Base-by-base conservation (phyloP, 257 asterid genomes). In the Solanum okadae region DNA sequence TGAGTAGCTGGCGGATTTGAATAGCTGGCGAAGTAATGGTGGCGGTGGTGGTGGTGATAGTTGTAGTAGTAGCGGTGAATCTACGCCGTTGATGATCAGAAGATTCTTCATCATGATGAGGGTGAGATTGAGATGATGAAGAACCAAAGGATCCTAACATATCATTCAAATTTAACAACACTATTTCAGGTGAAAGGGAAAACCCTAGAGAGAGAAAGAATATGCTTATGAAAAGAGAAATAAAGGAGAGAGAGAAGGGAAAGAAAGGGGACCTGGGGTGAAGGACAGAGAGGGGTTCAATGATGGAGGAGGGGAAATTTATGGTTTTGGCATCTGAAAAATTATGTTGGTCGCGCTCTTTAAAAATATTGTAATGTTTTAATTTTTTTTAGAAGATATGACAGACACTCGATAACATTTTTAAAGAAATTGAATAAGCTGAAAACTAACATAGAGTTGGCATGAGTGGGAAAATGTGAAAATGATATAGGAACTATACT, bases 131-230 rank as follows among this genome's bases (percentile, higher is more conserved):
- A 18, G 95, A 92, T 29, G 91, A 93, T 25, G 91, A 93, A 6
- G 98, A 93, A 86, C 98, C 95, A 84, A 95, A 95, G 84, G 99
- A 96, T 10, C 98, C 98, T 83, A 96, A 90, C 99, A 96, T 93
- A 27, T 86, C 72, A 40, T 20, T n/a, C n/a, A 61, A 84, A 40
- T 34, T 68, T 81, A 73, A 61, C 52, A 75, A 42, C 29, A 94
- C 37, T 82, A 88, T 87, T 89, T 91, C 87, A 87, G 88, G 61
- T 87, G 83, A 85, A 93, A 93, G 61, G 61, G 83, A 85, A 93
- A 93, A 90, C 94, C 96, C 96, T 94, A 93, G 92, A 88, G 86
- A 91, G 94, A 91, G 91, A 90, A 67, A 89, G 37, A 31, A 37
- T 84, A 67, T 88, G 52, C 70, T 23, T 84, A 72, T 40, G 38